Evolutionary conservation across 495 filamentous ascomycete genomes (phyloP).

Genomic region (Podospora tetraspora): DNA sequence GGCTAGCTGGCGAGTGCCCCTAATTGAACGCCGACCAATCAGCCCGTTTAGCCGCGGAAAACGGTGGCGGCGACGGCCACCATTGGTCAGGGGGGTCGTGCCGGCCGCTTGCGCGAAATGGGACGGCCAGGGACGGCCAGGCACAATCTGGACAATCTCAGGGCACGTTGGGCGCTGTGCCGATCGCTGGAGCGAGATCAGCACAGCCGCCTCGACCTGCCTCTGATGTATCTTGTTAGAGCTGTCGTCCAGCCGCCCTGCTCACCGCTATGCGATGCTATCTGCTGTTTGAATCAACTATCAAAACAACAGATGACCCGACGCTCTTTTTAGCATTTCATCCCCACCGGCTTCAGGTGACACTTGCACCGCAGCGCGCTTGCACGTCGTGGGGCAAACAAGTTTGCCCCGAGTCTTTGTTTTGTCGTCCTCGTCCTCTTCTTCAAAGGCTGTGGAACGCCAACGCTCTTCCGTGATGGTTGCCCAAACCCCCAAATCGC

Average conservation of each 20-base stretch:
- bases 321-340: neutral
- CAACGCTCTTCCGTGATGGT: neutral
- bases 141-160: neutral
- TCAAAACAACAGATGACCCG: neutral
- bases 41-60: constrained; percentile 3
- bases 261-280: neutral
- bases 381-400: neutral
- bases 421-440: neutral
- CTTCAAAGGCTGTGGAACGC: neutral
- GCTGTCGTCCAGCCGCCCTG: neutral
- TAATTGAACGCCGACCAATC: constrained; percentile 21
- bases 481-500: neutral
- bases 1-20: neutral
- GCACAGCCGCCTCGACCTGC: neutral
- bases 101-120: constrained; percentile 11
- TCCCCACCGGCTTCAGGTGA: neutral
- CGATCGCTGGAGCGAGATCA: neutral
- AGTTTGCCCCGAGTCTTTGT: neutral
- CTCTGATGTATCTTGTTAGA: neutral
- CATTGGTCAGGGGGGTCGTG: constrained; percentile 17
- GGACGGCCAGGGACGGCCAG: neutral
- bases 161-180: neutral
- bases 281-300: neutral
- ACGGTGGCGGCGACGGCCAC: constrained; percentile 8
- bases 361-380: neutral